These are phyloP conservation scores for Yamadazyma philogaea DNA, from an alignment of 805 yeast genomes.

Conservation along the genomic window DNA sequence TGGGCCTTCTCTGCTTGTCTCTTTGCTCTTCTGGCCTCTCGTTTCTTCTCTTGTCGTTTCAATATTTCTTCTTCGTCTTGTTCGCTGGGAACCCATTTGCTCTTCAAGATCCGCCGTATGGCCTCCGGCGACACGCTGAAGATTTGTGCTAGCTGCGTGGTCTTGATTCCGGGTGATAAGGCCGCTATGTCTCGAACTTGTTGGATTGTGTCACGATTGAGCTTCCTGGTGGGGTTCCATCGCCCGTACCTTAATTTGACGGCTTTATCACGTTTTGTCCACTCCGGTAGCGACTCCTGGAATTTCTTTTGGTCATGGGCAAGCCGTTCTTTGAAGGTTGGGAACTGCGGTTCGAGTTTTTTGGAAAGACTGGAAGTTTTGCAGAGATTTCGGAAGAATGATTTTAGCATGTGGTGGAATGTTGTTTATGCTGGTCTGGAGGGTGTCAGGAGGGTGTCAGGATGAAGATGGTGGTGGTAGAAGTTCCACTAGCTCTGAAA, in stretches of 20 bases:
- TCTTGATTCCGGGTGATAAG: conserved; percentile 57
- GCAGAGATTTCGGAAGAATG: conserved; percentile 5
- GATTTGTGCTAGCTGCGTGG: conserved; percentile 56
- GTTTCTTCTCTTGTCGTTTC: conserved; percentile 47
- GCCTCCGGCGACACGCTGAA: conserved; percentile 80
- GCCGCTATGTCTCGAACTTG: conserved; percentile 56
- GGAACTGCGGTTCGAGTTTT: background rate
- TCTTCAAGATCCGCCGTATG: conserved; percentile 70
- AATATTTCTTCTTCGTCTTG: conserved; percentile 47
- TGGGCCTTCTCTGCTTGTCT: background rate
- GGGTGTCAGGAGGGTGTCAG: too few species aligned
- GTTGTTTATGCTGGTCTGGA: background rate
- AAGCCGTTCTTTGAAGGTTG: background rate
- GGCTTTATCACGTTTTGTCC: conserved; percentile 70
- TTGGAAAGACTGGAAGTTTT: conserved; percentile 1
- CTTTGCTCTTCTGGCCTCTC: conserved; percentile 10
- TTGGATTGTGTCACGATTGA: conserved; percentile 68
- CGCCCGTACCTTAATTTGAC: conserved; percentile 57
- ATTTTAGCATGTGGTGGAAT: background rate
- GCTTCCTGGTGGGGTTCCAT: conserved; percentile 67
- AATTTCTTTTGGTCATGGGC: conserved; percentile 6
- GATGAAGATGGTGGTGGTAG: too few species aligned
- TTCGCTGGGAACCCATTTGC: conserved; percentile 68
- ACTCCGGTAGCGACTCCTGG: conserved; percentile 34
- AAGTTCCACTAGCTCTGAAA: background rate